Base-by-base conservation (phyloP, 1,284 basidiomycete genomes). In the Naganishia cerealis region DNA sequence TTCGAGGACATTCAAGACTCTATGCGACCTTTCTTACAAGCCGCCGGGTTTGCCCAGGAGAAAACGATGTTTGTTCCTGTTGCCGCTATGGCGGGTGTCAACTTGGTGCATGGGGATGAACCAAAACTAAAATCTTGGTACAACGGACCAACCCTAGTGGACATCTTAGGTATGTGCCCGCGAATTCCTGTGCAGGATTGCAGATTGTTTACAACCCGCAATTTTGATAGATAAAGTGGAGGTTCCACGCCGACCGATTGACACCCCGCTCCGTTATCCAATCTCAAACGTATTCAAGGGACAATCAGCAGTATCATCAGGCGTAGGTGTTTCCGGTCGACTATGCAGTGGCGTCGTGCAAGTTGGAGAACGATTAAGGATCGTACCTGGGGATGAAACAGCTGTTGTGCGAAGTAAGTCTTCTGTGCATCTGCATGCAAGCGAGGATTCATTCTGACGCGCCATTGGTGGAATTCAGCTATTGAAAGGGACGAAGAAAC, bases 251-350 rank as follows among this genome's bases (percentile, higher is more conserved):
- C 85, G 95, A 54, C 89, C 91, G 63, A 86, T 94, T 67, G 85
- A 85, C 8, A 84, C 87, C 0, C 89, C 94, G 0, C 79, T 97
- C 43, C 87, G 96, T 26, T 85, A 98, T 67, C 95, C 95, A 0
- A 86, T 99, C 24, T 90, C 92, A 15, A 99, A 99, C 78, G 92
- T 98, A 2, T 99, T 96, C 85, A 93, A 89, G 79, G 91, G 91
- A 29, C 87, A 90, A 74, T 87, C 89, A 8, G 88, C 90, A 4
- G 79, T 85, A 10, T 83, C 85, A 2, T 84, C 84, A 0, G 91
- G 91, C 18, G 86, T 88, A 0, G 91, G 88, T 1, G 87, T 96
- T 0, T 87, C 89, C 29, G 96, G 95, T n/a, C 84, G 94, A 42
- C 82, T 99, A 40, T 90, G 89, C 69, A 87, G 88, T 54, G 95